Conservation (phyloP, 805 yeast species). For the Metahyphopichia silvanorum region DNA sequence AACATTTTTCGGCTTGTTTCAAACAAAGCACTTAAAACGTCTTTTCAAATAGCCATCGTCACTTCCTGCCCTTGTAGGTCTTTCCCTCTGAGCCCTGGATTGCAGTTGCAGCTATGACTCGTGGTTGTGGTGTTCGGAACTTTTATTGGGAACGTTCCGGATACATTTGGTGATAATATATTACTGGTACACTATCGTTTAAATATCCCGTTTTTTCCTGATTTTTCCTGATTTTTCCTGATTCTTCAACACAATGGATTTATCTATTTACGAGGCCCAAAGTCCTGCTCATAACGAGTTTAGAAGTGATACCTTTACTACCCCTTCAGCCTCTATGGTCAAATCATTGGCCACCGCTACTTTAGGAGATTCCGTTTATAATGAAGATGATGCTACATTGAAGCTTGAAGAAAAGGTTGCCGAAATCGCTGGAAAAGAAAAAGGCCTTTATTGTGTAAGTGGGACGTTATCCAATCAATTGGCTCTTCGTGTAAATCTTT, state of each 20-base stretch:
- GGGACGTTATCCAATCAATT: conserved; percentile 43
- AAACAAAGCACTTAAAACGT: too few relatives aligned
- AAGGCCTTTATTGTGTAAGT: conserved; percentile 39
- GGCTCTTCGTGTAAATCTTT: conserved; percentile 34
- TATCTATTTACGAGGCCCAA: conserved; percentile 2
- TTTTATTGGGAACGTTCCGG: too few relatives aligned
- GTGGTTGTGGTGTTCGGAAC: too few relatives aligned
- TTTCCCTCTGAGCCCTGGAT: too few relatives aligned
- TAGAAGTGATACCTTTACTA: conserved; percentile 79
- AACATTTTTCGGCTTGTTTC: too few relatives aligned
- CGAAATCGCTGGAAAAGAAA: conserved; percentile 35
- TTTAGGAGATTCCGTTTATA: conserved; percentile 41
- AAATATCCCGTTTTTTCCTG: too few relatives aligned
- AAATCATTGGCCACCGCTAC: conserved; percentile 35
- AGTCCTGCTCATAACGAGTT: conserved; percentile 36
- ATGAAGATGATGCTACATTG: conserved; percentile 34
- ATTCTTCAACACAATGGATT: conserved; percentile 1
- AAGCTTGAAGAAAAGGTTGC: conserved; percentile 33
- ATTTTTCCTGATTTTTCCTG: too few relatives aligned
- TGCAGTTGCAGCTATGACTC: too few relatives aligned
- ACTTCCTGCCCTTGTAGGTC: too few relatives aligned
- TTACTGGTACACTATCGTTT: too few relatives aligned
- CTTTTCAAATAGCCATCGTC: too few relatives aligned
- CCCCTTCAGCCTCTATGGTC: conserved; percentile 75
- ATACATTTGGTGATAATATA: too few relatives aligned